Evolutionary conservation across 2,329 filamentous ascomycete species (phyloP).

Genomic region (Hymenoscyphus albidus): DNA sequence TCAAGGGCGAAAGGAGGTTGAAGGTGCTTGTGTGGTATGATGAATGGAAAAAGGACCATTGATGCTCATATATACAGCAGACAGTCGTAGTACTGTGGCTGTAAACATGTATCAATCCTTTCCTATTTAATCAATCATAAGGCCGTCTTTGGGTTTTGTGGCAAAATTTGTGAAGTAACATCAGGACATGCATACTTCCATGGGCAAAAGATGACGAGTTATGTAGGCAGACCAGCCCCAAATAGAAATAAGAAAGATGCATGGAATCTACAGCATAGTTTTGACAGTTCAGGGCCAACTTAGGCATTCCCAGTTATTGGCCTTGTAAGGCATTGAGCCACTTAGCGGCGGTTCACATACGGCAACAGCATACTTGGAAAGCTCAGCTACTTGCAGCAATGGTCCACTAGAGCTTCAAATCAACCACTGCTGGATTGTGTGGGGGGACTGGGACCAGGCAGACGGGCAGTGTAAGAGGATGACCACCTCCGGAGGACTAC

Average conservation of each 20-base stretch:
- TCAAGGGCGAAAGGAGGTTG: neutral
- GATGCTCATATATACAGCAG: slow-evolving; percentile 7
- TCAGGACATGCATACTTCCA: neutral
- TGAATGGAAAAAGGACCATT: neutral
- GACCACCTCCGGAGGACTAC: neutral
- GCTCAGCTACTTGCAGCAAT: neutral
- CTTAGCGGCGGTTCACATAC: neutral
- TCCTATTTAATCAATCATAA: neutral
- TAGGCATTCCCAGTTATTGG: neutral
- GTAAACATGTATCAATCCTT: neutral
- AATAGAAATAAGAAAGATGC: neutral
- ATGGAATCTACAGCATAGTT: neutral
- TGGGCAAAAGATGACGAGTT: neutral
- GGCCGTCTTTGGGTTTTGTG: neutral
- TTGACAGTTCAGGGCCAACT: neutral
- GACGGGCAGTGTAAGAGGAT: slow-evolving; percentile 4
- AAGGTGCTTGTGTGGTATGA: neutral
- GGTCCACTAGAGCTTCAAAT: slow-evolving; percentile 2
- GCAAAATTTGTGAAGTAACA: neutral
- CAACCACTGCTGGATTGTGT: neutral
- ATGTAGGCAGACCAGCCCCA: slow-evolving; percentile 4
- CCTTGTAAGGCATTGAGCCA: slow-evolving; percentile 4
- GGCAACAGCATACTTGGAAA: neutral
- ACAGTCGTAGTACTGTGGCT: neutral
- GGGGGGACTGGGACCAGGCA: slow-evolving; percentile 3